These are phyloP conservation scores for Kandelia obovata DNA, from an alignment of 345 rosid genomes.

Conservation along the genomic window DNA sequence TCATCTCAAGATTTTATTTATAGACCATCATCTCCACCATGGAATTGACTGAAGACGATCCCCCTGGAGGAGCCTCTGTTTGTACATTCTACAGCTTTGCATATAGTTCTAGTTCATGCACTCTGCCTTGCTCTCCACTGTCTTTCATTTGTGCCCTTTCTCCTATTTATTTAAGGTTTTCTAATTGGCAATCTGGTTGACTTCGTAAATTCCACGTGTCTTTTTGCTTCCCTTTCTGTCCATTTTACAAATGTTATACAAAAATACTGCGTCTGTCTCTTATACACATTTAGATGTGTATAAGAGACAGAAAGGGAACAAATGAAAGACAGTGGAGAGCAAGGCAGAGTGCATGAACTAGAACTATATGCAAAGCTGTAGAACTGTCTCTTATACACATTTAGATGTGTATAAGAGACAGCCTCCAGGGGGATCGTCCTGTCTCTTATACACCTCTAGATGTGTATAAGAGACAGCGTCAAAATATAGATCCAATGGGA, in stretches of 20 bases:
- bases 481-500: too few species aligned
- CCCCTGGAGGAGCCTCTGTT: background rate
- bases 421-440: too few species aligned
- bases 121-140: background rate
- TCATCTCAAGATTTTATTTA: slow-evolving; percentile 83
- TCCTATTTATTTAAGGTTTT: background rate
- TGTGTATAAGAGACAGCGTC: too few species aligned
- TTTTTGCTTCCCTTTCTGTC: too few species aligned
- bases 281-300: too few species aligned
- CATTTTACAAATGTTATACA: too few species aligned
- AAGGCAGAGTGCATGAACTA: slow-evolving; percentile 9
- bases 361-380: slow-evolving; percentile 42
- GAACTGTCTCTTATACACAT: too few species aligned
- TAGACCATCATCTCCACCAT: slow-evolving; percentile 84
- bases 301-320: background rate
- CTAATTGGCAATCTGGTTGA: slow-evolving; percentile 28
- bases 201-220: too few species aligned
- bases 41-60: slow-evolving; percentile 50
- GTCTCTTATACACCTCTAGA: too few species aligned
- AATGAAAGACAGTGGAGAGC: background rate
- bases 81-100: slow-evolving; percentile 56
- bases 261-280: too few species aligned
- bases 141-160: background rate
- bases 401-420: too few species aligned
- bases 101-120: slow-evolving; percentile 29